Percentiles rank a stretch among this genome's conserved stretches.
Evolutionary conservation across 352 stramenopile species (phyloP).

Genomic region (Pythium rishiriense): DNA sequence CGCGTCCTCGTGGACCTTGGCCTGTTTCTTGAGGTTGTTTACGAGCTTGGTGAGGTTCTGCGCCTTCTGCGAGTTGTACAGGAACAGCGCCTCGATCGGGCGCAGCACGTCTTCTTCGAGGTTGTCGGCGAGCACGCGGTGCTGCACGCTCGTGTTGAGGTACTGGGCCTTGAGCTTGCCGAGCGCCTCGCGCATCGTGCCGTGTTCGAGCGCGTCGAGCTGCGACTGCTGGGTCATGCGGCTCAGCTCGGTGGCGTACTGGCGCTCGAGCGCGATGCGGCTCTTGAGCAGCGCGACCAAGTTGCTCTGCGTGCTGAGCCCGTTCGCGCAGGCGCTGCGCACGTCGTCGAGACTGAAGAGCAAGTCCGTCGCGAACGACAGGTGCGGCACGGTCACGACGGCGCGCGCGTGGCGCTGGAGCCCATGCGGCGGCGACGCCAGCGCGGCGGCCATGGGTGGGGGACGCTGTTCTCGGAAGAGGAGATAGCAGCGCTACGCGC

Average conservation of each 20-base stretch:
- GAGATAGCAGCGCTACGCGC: no score
- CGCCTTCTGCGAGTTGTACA: slow-evolving; percentile 53
- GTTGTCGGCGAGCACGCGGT: slow-evolving; percentile 65
- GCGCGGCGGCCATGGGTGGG: not conserved
- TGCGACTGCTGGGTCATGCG: slow-evolving; percentile 63
- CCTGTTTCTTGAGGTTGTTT: slow-evolving; percentile 73
- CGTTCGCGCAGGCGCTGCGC: slow-evolving; percentile 37
- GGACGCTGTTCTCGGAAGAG: slow-evolving; percentile 4
- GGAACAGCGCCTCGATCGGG: slow-evolving; percentile 64
- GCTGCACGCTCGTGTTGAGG: slow-evolving; percentile 81
- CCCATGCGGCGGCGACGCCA: slow-evolving; percentile 5
- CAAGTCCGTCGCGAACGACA: slow-evolving; percentile 74
- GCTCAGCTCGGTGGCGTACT: slow-evolving; percentile 66
- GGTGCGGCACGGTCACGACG: slow-evolving; percentile 32
- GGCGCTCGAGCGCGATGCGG: slow-evolving; percentile 69
- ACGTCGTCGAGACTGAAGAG: slow-evolving; percentile 82
- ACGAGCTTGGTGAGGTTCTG: slow-evolving; percentile 56
- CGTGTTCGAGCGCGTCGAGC: slow-evolving; percentile 55
- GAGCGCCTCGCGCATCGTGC: slow-evolving; percentile 59
- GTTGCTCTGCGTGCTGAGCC: slow-evolving; percentile 55
- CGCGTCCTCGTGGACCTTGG: slow-evolving; percentile 67
- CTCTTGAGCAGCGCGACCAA: slow-evolving; percentile 69
- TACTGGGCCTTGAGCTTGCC: slow-evolving; percentile 70
- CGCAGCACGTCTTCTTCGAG: slow-evolving; percentile 77
- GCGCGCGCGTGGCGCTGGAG: slow-evolving; percentile 3